Evolutionary conservation across 176 grass and related monocot genomes (phyloP), one percentile per base, ranked within the genome.

Genomic region (Areca catechu): DNA sequence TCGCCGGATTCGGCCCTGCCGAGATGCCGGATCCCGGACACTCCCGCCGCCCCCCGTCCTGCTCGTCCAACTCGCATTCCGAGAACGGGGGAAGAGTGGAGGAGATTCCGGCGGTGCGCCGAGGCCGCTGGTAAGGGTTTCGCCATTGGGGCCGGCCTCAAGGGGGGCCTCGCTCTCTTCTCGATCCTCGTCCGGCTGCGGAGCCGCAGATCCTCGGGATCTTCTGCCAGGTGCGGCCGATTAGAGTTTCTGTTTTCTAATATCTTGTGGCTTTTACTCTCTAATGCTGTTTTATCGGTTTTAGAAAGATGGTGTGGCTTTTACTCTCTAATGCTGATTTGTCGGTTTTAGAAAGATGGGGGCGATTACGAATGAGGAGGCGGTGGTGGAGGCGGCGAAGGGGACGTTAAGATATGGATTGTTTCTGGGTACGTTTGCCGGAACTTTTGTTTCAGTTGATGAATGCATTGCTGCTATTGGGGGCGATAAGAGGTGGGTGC

Each of bases 361-460:
- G 16, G 68, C 65, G 20, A 20, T 17, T 48, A 48, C 55, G n/a
- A 98, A 98, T 74, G 69, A 85, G 48, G 83, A 98, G 69, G 93
- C 87, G 5, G 57, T 48, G 56, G 29, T 88, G 67, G 53, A 80
- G 62, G 86, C 87, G 49, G 49, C 92, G 24, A 92, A 88, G 76
- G 93, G 92, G 83, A 92, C 87, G 2, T 23, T 81, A 61, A 68
- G 93, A 77, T 98, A 98, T 62, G 93, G 93, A 50, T 51, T 89
- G 69, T 98, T 98, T 75, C 64, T 98, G 20, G 87, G 93, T 56
- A 83, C 84, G 20, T 88, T 98, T 73, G 93, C 81, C n/a, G 93
- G 93, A 22, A 80, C 78, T 61, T 98, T 76, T 76, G 87, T 84
- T 78, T 98, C 87, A 14, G 83, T 98, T 19, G 87, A 98, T 19